Percentiles rank a stretch among this genome's conserved stretches.
Evolutionary conservation across 2,329 filamentous ascomycete species (phyloP).

Genomic region (Aspergillus chevalieri): DNA sequence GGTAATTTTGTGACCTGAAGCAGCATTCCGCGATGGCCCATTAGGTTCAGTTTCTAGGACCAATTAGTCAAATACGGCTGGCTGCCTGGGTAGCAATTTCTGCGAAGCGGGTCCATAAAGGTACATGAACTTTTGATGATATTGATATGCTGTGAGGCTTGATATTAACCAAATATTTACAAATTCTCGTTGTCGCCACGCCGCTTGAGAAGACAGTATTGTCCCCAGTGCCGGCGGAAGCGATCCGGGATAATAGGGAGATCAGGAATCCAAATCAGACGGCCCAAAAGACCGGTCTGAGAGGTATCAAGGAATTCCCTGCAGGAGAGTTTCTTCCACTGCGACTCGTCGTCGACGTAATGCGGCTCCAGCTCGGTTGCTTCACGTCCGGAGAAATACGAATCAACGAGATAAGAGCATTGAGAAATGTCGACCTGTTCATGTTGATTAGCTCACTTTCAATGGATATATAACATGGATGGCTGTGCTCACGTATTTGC

Average conservation of each 20-base stretch:
- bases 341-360: conserved; percentile 65
- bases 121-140: conserved; percentile 20
- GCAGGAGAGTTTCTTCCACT: conserved; percentile 74
- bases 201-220: conserved; percentile 74
- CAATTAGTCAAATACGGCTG: no score
- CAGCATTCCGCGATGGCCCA: no score
- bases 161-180: background rate
- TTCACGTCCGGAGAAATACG: conserved; percentile 59
- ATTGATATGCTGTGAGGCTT: background rate
- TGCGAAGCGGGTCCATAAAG: conserved; percentile 7
- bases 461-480: background rate
- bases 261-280: conserved; percentile 77
- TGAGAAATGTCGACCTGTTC: conserved; percentile 59
- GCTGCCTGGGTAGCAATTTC: no score
- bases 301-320: conserved; percentile 73
- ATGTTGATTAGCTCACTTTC: conserved; percentile 5
- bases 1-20: no score
- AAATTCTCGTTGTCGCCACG: conserved; percentile 26
- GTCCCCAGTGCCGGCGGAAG: conserved; percentile 72
- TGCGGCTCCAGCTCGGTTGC: conserved; percentile 69
- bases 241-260: conserved; percentile 61
- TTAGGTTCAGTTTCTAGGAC: no score
- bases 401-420: conserved; percentile 84
- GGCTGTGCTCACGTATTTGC: conserved; percentile 65
- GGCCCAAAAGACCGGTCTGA: conserved; percentile 65